Evolutionary conservation across 768 basidiomycete genomes (phyloP).

Genomic region (Leccinum uliginosum): DNA sequence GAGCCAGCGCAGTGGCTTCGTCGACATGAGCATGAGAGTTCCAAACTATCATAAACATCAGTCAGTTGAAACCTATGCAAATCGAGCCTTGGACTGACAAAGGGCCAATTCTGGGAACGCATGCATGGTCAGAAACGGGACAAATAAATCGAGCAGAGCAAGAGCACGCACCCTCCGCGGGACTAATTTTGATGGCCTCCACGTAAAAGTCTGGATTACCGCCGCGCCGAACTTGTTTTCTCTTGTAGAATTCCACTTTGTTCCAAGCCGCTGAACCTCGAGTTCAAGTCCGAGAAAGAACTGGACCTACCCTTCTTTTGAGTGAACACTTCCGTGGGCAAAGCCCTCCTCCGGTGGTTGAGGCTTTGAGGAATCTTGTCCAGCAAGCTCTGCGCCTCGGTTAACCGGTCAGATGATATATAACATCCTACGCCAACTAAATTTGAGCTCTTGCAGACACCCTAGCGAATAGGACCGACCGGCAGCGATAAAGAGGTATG

Average conservation of each 20-base stretch:
- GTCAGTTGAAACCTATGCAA: not conserved
- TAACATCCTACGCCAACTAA: constrained; percentile 49
- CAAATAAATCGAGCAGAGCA: not conserved
- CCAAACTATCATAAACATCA: constrained; percentile 53
- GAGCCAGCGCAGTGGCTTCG: constrained; percentile 47
- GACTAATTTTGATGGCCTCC: constrained; percentile 57
- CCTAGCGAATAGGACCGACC: constrained; percentile 33
- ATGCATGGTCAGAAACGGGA: constrained; percentile 1
- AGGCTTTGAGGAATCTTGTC: constrained; percentile 59
- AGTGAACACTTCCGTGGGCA: constrained; percentile 75
- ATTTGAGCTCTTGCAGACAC: not conserved
- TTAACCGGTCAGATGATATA: constrained; percentile 49
- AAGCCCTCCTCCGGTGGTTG: constrained; percentile 57
- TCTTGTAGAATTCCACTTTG: constrained; percentile 70
- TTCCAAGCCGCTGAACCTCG: not conserved
- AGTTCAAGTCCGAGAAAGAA: not conserved
- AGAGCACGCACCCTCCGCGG: constrained; percentile 56
- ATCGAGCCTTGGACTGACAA: constrained; percentile 43
- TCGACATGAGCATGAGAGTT: constrained; percentile 67
- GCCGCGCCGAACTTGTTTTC: constrained; percentile 55
- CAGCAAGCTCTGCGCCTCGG: constrained; percentile 56
- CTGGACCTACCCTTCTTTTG: constrained; percentile 62
- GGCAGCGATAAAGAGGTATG: constrained; percentile 76
- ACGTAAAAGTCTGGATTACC: constrained; percentile 50
- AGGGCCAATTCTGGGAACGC: constrained; percentile 54